A percentile compares a stretch with the other conserved stretches of the same genome.
phyloP scores from a whole-genome alignment of 2,329 filamentous ascomycete genomes.

The Cryphonectria naterciae region DNA sequence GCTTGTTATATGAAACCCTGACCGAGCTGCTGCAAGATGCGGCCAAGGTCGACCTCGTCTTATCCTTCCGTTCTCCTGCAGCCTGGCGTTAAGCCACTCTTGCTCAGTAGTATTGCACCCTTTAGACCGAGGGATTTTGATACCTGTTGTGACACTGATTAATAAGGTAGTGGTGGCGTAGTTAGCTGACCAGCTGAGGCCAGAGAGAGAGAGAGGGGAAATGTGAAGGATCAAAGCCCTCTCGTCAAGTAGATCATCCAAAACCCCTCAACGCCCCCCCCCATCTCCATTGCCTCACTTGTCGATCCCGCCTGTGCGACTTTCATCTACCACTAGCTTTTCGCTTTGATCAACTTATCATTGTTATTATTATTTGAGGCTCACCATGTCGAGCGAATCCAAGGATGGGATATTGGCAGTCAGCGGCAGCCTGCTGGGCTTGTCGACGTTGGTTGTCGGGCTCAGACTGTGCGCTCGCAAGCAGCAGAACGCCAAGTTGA shows the following conservation, averaged over 20 bases:
- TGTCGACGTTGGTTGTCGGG: conserved; percentile 27
- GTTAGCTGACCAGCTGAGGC: background rate
- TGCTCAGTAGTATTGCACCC: background rate
- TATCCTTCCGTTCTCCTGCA: background rate
- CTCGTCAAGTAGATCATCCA: conserved; percentile 1
- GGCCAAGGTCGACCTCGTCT: background rate
- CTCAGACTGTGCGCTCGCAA: conserved; percentile 30
- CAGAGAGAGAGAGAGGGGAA: background rate
- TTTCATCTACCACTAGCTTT: background rate
- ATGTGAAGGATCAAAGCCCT: background rate
- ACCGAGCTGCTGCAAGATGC: background rate
- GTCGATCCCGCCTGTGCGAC: background rate
- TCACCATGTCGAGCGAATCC: conserved; percentile 27
- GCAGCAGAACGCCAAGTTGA: conserved; percentile 22
- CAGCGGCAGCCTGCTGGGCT: conserved; percentile 16
- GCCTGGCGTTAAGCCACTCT: background rate
- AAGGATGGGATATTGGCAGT: conserved; percentile 25
- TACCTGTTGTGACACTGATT: background rate
- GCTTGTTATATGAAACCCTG: background rate
- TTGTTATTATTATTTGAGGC: background rate
- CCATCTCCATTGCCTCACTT: background rate
- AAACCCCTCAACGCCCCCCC: background rate
- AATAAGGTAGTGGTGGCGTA: conserved; percentile 2
- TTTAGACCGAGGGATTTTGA: background rate
- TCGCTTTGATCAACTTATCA: background rate